A percentile compares a stretch with the other conserved stretches of the same genome.
Evolutionary conservation across 148 eudicot species (phyloP).

Genomic region (Beta vulgaris): DNA sequence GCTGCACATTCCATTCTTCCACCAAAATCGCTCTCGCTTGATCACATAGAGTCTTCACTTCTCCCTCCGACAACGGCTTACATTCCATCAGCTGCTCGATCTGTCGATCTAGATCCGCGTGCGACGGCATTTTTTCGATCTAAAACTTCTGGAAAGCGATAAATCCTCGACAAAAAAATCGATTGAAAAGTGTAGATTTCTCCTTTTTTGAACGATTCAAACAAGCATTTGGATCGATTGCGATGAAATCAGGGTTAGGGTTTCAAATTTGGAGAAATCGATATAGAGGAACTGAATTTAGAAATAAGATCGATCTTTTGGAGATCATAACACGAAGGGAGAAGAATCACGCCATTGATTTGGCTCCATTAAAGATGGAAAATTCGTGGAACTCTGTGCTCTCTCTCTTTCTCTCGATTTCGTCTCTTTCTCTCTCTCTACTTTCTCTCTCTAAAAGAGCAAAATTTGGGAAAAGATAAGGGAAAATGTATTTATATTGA

Average conservation of each 20-base stretch:
- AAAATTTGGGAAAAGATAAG: slow-evolving; percentile 25
- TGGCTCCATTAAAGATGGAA: slow-evolving; percentile 30
- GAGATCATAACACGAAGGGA: slow-evolving; percentile 9
- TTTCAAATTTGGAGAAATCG: slow-evolving; percentile 5
- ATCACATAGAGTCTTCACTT: slow-evolving; percentile 80
- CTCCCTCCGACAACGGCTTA: slow-evolving; percentile 71
- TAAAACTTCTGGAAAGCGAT: neutral
- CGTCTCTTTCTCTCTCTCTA: slow-evolving; percentile 7
- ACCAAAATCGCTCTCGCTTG: slow-evolving; percentile 87
- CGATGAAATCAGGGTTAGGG: slow-evolving; percentile 33
- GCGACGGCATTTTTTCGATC: slow-evolving; percentile 54
- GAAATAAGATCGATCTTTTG: neutral
- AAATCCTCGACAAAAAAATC: neutral
- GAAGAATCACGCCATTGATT: slow-evolving; percentile 16
- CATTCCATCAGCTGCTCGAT: slow-evolving; percentile 92
- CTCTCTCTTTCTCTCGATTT: neutral
- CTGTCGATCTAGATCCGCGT: slow-evolving; percentile 82
- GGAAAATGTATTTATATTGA: slow-evolving; percentile 22
- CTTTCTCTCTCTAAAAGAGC: slow-evolving; percentile 32
- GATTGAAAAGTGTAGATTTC: neutral
- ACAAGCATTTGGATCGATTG: slow-evolving; percentile 10
- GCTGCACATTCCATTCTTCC: slow-evolving; percentile 93
- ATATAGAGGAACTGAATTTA: neutral
- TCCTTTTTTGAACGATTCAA: slow-evolving; percentile 24
- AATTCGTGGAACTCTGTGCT: neutral